Conservation (phyloP, 2,329 filamentous ascomycete species). For the Arthrobotrys megalospora region DNA sequence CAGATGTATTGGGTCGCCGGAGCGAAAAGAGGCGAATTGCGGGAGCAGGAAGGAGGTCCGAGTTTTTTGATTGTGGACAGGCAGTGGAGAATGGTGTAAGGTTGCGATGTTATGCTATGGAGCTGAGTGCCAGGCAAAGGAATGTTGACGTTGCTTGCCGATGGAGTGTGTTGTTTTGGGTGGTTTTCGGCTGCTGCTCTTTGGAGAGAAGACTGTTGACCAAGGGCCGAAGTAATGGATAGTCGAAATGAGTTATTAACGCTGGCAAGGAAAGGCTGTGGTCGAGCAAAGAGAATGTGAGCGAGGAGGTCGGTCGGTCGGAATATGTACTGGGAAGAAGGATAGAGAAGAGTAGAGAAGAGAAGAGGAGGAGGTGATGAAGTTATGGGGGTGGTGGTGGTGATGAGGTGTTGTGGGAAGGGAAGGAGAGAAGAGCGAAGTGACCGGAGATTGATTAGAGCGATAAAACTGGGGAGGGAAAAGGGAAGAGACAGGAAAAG, state of each 20-base stretch:
- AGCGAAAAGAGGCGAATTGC: slow-evolving; percentile 36
- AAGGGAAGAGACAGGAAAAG: slow-evolving; percentile 60
- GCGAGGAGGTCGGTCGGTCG: slow-evolving; percentile 22
- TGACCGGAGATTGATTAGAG: slow-evolving; percentile 65
- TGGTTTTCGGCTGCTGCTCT: slow-evolving; percentile 11
- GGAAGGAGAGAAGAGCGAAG: slow-evolving; percentile 61
- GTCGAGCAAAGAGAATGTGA: slow-evolving; percentile 61
- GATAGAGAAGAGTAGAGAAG: slow-evolving; percentile 63
- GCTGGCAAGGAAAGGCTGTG: slow-evolving; percentile 63
- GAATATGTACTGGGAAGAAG: slow-evolving; percentile 69
- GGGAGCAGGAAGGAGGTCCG: background rate
- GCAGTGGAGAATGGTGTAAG: slow-evolving; percentile 29
- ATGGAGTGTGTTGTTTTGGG: slow-evolving; percentile 11
- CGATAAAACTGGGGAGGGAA: slow-evolving; percentile 63
- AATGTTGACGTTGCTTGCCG: slow-evolving; percentile 51
- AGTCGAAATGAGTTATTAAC: slow-evolving; percentile 62
- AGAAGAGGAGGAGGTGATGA: slow-evolving; percentile 66
- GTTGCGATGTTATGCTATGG: slow-evolving; percentile 10
- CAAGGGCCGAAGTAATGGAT: slow-evolving; percentile 40
- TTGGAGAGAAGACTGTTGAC: slow-evolving; percentile 1
- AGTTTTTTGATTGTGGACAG: background rate
- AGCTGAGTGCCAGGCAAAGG: slow-evolving; percentile 55
- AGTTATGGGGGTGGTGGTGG: slow-evolving; percentile 65
- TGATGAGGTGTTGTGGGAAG: slow-evolving; percentile 63
- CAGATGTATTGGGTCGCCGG: slow-evolving; percentile 13